Base-by-base conservation (phyloP, 495 filamentous ascomycete genomes). In the Podospora bellae-mahoneyi region DNA sequence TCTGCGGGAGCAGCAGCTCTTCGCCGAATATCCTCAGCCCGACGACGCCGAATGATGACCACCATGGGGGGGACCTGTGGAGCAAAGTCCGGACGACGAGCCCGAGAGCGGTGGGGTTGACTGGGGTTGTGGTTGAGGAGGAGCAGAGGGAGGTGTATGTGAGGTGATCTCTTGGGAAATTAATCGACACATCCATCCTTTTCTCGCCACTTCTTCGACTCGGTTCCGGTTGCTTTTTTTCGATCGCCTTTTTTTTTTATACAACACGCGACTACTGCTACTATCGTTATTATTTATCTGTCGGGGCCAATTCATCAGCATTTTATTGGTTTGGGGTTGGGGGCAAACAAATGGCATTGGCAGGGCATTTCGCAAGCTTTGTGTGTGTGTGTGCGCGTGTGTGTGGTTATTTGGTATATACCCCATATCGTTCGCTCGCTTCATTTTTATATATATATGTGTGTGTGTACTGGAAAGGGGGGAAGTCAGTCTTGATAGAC, bases 1-100 rank as follows among this genome's bases (percentile, higher is more conserved):
- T 76, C 5, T 75, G 73, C 60, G 75, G 80, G 6, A 81, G 79
- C 68, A 73, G 66, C 60, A 71, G 65, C 72, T 74, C 66, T 66
- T 75, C 68, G 10, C 81, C 79, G 15, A 81, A 78, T 18, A 79
- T 78, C 65, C 67, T 80, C 53, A 83, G 80, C 68, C 81, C 82
- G 9, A 76, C 74, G 2, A 77, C 77, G 18, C 75, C 76, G 0
- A 72, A 73, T 20, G 76, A 76, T 56, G 75, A 77, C 2, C 66
- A 75, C 1, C 71, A 75, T 32, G 71, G 73, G 27, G 71, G 73
- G 32, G 73, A 76, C n/a, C 48, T 74, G 16, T 80, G 78, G 78
- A 75, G 67, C 20, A 73, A 71, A 18, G 71, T 69, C 15, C 69
- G 72, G 56, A 48, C 71, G 27, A 34, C 71, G 27, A 62, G 19